Base-by-base conservation (phyloP, 768 basidiomycete species). In the Guyanaporus albipodus region DNA sequence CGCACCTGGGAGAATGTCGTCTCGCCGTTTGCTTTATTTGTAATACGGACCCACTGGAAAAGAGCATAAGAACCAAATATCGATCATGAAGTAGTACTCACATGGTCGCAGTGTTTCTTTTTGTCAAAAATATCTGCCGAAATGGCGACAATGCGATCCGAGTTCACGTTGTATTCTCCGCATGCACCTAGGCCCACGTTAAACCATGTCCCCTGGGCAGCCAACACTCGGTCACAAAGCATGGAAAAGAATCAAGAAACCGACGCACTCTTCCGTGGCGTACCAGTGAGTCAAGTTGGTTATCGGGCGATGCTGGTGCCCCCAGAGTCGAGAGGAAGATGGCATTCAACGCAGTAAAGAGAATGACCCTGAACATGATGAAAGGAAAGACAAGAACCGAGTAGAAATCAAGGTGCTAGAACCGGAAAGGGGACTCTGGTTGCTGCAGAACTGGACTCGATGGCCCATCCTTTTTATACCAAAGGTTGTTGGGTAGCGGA, bases 21-120 rank as follows among this genome's bases (percentile, higher is more conserved):
- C 51, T 74, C 68, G 54, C 75, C 75, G 52, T 75, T 83, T 23
- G 63, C 69, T 14, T 67, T 73, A 68, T 84, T 80, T 31, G 72
- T 75, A 54, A 87, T 76, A 49, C 70, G 50, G 44, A 86, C 68
- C 67, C 69, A 78, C 83, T 85, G 53, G 29, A 32, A 46, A 42
- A 34, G 42, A 43, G 34, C 18, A 33, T 55, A 28, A 55, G 51
- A 19, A 28, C 22, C 26, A 11, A 19, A 11, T 4, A n/a, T 41
- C 23, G 17, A 28, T 48, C 24, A 19, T 31, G n/a, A 42, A 29
- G 19, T 9, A 6, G 42, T 29, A 44, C 75, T 28, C 52, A 81
- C 85, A 71, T 81, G 75, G 55, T 71, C 71, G 60, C 85, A 88
- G 62, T 84, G 77, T 6, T 45, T 61, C 32, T 80, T 83, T 7